These are phyloP conservation scores for Chytriomyces confervae DNA, from an alignment of 192 early-diverging fungal genomes.

Conservation along the genomic window DNA sequence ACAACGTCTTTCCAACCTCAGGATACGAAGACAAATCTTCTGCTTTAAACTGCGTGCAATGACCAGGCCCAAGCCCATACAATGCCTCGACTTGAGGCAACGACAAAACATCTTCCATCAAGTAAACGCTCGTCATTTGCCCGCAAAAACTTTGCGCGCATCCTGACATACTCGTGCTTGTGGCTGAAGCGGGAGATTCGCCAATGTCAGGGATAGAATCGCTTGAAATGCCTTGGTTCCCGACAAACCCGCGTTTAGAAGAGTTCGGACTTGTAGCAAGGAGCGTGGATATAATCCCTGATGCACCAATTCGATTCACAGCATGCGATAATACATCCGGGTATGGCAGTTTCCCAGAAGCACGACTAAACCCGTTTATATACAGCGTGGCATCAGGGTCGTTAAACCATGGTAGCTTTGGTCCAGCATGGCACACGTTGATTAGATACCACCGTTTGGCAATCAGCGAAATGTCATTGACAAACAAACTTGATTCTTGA, in stretches of 20 bases:
- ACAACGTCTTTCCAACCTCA: conserved; percentile 34
- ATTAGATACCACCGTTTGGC: conserved; percentile 48
- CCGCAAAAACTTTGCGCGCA: conserved; percentile 38
- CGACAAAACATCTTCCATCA: conserved; percentile 45
- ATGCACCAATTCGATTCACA: conserved; percentile 36
- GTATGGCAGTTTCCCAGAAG: conserved; percentile 43
- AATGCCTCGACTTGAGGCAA: conserved; percentile 22
- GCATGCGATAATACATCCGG: conserved; percentile 38
- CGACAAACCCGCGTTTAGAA: background rate
- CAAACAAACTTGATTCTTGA: conserved; percentile 13
- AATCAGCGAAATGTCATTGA: conserved; percentile 9
- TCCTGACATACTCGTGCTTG: background rate
- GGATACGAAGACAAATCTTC: conserved; percentile 38
- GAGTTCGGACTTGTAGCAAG: background rate
- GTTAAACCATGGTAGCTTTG: conserved; percentile 45
- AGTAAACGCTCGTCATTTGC: conserved; percentile 46
- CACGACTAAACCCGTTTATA: conserved; percentile 38
- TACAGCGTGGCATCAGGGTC: conserved; percentile 34
- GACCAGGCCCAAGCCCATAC: conserved; percentile 36
- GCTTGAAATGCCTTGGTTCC: background rate
- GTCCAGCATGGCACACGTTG: conserved; percentile 38
- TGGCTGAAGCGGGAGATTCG: background rate
- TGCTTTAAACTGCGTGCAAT: conserved; percentile 36
- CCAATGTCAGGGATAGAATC: conserved; percentile 32
- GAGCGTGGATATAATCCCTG: background rate